Base-by-base conservation (phyloP, 345 rosid genomes). In the Hibiscus mutabilis region DNA sequence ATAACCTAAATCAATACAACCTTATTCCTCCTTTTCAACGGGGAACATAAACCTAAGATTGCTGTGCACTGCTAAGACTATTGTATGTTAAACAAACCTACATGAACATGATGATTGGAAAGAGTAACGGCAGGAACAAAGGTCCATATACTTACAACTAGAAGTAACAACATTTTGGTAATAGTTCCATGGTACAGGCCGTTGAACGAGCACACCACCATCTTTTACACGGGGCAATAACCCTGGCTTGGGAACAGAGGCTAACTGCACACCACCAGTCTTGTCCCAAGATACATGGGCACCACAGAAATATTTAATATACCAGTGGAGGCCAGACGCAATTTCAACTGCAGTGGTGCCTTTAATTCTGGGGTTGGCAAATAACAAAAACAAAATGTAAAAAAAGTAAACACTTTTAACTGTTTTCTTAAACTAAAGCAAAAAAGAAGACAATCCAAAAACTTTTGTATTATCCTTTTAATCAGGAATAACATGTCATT, bases 201-300 rank as follows among this genome's bases (percentile, higher is more conserved):
- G 92, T 55, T 76, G 86, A 77, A 89, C 82, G 78, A 77, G 79
- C 83, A 94, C 82, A 57, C 91, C 83, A 4, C 68, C 84, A 79
- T 82, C 85, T 73, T 77, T 80, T 63, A 94, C 68, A 68, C 42
- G 89, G 78, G 97, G 97, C 68, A 94, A 77, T 66, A 81, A 85
- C 66, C 96, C 93, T 71, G 92, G 88, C 9, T 63, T 70, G 14
- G 97, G 96, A 81, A 91, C 81, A 60, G 98, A 84, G 51, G 84
- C 90, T 69, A 86, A 78, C 80, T 94, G 98, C 68, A 78, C 68
- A 53, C 97, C 97, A 72, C 97, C 98, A 66, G 97, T 91, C 81
- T 89, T 94, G 77, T 86, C 90, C 98, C 98, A 91, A 56, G 97
- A 94, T 76, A 94, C 77, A 85, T 94, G 97, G 83, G 89, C 97